Evolutionary conservation across 352 stramenopile species (phyloP).

Genomic region (Pythium biforme): DNA sequence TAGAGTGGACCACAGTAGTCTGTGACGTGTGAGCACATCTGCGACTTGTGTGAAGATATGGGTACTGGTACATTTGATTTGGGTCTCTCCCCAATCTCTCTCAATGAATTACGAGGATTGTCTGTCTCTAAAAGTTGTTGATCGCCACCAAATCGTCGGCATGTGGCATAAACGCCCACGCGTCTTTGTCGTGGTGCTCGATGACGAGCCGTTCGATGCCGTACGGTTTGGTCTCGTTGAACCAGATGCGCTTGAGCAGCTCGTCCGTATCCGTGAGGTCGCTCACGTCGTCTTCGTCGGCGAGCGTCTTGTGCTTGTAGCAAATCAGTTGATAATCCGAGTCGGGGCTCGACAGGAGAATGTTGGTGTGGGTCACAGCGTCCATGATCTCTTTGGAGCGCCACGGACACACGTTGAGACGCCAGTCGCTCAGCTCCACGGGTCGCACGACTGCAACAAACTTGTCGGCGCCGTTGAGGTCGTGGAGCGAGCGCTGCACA

Average conservation of each 20-base stretch:
- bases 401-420: constrained; percentile 19
- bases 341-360: background rate
- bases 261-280: constrained; percentile 3
- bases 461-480: constrained; percentile 3
- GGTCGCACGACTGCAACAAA: constrained; percentile 5
- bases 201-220: constrained; percentile 1
- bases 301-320: constrained; percentile 2
- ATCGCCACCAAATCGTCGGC: constrained; percentile 4
- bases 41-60: no score
- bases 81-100: no score
- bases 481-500: constrained; percentile 12
- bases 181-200: constrained; percentile 7
- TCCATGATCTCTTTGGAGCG: constrained; percentile 1
- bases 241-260: constrained; percentile 7
- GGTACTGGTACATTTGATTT: no score
- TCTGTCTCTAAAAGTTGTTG: constrained; percentile 8
- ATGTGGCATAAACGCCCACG: background rate
- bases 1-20: no score
- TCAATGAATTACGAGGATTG: no score
- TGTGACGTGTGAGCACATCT: no score
- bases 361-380: background rate
- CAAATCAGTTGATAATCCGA: constrained; percentile 2
- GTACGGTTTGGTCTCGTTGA: background rate
- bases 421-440: constrained; percentile 8
- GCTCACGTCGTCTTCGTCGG: background rate